These are phyloP conservation scores for Phytopythium helicoides DNA, from an alignment of 352 stramenopile genomes.

Conservation along the genomic window DNA sequence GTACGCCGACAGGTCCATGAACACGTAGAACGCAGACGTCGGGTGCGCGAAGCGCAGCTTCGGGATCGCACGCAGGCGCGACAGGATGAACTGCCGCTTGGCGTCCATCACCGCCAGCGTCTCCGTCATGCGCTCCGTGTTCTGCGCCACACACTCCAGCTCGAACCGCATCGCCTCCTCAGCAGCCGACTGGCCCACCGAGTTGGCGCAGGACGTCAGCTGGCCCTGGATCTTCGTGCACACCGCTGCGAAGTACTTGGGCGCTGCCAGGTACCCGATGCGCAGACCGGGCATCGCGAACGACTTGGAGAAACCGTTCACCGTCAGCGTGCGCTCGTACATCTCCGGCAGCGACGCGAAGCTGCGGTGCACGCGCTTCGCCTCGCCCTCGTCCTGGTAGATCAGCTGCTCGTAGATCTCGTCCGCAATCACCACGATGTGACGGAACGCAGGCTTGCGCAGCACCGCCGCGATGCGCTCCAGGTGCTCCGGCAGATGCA, in stretches of 20 bases:
- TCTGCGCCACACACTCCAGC: conserved; percentile 44
- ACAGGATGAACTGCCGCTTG: conserved; percentile 91
- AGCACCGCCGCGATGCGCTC: conserved; percentile 51
- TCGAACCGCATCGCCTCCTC: conserved; percentile 87
- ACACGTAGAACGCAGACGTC: conserved; percentile 95
- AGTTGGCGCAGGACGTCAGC: conserved; percentile 93
- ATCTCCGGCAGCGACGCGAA: conserved; percentile 79
- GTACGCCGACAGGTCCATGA: conserved; percentile 86
- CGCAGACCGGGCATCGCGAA: conserved; percentile 96
- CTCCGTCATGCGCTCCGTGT: conserved; percentile 45
- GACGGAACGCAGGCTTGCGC: conserved; percentile 51
- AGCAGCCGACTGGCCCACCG: conserved; percentile 90
- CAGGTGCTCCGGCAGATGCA: conserved; percentile 57
- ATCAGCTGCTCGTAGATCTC: conserved; percentile 97
- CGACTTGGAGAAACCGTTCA: conserved; percentile 97
- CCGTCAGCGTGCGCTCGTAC: conserved; percentile 88
- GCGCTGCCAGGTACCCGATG: conserved; percentile 89
- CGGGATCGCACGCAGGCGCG: conserved; percentile 76
- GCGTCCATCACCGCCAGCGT: conserved; percentile 48
- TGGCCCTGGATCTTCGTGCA: conserved; percentile 93
- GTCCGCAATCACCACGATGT: conserved; percentile 89
- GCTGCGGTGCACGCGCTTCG: conserved; percentile 48
- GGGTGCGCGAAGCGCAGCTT: conserved; percentile 82
- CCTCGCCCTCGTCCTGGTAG: conserved; percentile 75
- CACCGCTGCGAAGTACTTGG: conserved; percentile 75